Base-by-base conservation (phyloP, 2,329 filamentous ascomycete species). In the Magnaporthiopsis rhizophila region DNA sequence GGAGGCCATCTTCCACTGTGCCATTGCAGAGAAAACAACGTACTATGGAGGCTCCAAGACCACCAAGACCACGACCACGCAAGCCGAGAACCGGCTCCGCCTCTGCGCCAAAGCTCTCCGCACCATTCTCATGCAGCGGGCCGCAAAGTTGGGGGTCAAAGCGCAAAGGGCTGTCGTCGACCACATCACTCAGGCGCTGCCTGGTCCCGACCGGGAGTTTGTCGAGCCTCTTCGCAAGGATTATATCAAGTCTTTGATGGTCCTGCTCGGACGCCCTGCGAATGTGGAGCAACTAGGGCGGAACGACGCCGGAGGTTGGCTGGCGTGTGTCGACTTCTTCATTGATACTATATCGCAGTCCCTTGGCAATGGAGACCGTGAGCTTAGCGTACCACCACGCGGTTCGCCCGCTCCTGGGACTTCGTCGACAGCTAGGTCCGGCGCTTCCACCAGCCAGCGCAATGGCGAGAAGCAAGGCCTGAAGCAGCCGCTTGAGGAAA, bases 81-180 rank as follows among this genome's bases (percentile, higher is more conserved):
- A 81, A 32, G 81, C 79, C 66, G 82, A 78, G 64, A 75, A 80
- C 2, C 84, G 89, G 32, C 80, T 99, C 13, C 81, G 83, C 64
- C 83, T 85, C 70, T 91, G 87, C 70, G 89, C 89, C 36, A 84
- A 86, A 60, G 88, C 89, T 9, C 77, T 98, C 65, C 88, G 91
- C 64, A 80, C 88, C 32, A 85, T 89, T 30, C 83, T 96, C 61
- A 86, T 89, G 67, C 83, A 89, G 64, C 89, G 90, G 28, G 80
- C 88, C 38, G 77, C 81, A 26, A 88, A 84, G 66, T 76, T 98
- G 67, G 89, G 87, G 71, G 80, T 82, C 66, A 96, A 92, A 73
- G 94, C 92, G 0, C 80, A 94, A n/a, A 84, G 88, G 69, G 86
- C 89, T 7, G 79, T 97, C 21, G 80, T 96, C 68, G 87, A 92